These are phyloP conservation scores for Blastomyces silverae DNA, from an alignment of 2,329 filamentous ascomycete species.

Conservation along the genomic window DNA sequence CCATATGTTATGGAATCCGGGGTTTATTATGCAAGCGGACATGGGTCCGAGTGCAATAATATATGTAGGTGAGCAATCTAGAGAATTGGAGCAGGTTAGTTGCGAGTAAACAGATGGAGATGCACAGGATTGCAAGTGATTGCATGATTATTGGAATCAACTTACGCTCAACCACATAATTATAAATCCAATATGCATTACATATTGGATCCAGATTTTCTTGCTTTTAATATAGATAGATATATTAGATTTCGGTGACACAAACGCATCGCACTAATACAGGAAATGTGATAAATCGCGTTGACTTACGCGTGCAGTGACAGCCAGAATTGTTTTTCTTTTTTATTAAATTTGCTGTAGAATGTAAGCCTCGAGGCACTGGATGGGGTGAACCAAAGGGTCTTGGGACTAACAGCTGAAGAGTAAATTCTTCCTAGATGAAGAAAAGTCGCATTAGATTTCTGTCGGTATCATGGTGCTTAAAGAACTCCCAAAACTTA, in stretches of 20 bases:
- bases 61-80: background rate
- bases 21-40: background rate
- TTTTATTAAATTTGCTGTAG: background rate
- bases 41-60: background rate
- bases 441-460: background rate
- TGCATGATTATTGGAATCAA: background rate
- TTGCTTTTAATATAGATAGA: background rate
- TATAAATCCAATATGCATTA: background rate
- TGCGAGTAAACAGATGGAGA: background rate
- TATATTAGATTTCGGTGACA: background rate
- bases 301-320: background rate
- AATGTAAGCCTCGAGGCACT: background rate
- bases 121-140: background rate
- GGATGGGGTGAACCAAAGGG: too few species aligned
- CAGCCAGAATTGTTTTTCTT: background rate
- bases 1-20: background rate
- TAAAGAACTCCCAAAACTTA: background rate
- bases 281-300: background rate
- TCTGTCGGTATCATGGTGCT: background rate
- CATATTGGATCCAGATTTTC: background rate
- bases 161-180: background rate
- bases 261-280: background rate
- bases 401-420: background rate
- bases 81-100: background rate
- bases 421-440: background rate